phyloP scores from a whole-genome alignment of 2,329 filamentous ascomycete species.

The Penicillium sp. region DNA sequence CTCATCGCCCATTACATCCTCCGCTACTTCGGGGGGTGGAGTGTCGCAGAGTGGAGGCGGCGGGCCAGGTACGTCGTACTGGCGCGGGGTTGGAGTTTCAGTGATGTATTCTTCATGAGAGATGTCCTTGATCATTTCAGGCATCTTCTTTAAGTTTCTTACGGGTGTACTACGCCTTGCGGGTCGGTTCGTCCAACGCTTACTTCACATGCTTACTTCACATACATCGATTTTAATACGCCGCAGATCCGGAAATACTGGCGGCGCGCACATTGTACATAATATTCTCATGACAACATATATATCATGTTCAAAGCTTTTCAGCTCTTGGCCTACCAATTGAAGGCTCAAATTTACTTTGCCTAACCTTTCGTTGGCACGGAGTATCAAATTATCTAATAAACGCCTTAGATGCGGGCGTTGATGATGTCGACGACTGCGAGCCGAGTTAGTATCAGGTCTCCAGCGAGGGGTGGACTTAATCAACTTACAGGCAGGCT shows the following conservation, averaged over 20 bases:
- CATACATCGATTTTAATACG: conserved; percentile 5
- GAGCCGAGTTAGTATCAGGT: conserved; percentile 9
- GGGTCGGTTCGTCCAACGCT: not conserved
- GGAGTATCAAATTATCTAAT: conserved; percentile 18
- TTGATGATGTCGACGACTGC: conserved; percentile 69
- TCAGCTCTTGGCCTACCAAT: conserved; percentile 6
- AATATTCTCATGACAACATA: conserved; percentile 28
- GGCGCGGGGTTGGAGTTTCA: conserved; percentile 43
- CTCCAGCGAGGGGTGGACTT: not conserved
- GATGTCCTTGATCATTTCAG: not conserved
- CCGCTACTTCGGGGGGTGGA: conserved; percentile 21
- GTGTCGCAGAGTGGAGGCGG: conserved; percentile 29
- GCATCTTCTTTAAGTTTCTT: not conserved
- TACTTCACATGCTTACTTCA: not conserved
- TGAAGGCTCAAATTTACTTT: conserved; percentile 6
- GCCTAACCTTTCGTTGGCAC: conserved; percentile 4
- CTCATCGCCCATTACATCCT: conserved; percentile 27
- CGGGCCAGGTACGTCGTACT: conserved; percentile 33
- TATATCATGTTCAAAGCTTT: conserved; percentile 22
- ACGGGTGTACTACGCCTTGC: not conserved
- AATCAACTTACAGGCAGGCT: conserved; percentile 76
- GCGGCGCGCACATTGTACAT: conserved; percentile 25
- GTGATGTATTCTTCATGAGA: conserved; percentile 42
- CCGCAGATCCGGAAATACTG: conserved; percentile 10
- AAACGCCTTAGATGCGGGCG: conserved; percentile 48